These are phyloP conservation scores for Abrus precatorius DNA, from an alignment of 306 rosid species.

Conservation along the genomic window DNA sequence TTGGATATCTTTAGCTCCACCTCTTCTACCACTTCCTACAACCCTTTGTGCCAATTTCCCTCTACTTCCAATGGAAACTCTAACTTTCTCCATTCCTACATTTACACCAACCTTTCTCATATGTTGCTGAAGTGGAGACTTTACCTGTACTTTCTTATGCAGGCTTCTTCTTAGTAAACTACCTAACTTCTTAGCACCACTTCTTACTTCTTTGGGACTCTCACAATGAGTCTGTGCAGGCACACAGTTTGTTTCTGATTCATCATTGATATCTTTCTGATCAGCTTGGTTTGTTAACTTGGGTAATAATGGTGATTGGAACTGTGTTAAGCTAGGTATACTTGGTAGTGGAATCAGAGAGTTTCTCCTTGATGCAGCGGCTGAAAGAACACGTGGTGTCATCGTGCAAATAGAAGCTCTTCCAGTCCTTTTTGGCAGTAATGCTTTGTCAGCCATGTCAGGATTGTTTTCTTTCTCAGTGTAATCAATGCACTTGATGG, in stretches of 20 bases:
- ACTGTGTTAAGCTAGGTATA: conserved; percentile 58
- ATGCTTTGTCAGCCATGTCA: conserved; percentile 60
- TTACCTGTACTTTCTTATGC: conserved; percentile 69
- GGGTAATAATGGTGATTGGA: conserved; percentile 58
- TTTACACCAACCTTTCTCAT: conserved; percentile 81
- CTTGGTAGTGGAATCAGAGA: conserved; percentile 88
- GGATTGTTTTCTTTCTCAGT: conserved; percentile 92
- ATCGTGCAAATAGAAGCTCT: conserved; percentile 80
- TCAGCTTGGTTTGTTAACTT: conserved; percentile 57
- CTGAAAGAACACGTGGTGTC: conserved; percentile 63
- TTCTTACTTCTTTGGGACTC: conserved; percentile 76
- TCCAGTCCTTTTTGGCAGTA: conserved; percentile 73
- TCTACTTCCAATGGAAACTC: conserved; percentile 87
- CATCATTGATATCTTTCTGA: conserved; percentile 63
- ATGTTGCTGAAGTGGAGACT: conserved; percentile 79
- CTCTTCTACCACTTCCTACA: conserved; percentile 65
- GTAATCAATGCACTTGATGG: conserved; percentile 64
- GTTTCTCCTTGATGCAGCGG: conserved; percentile 74
- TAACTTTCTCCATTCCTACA: conserved; percentile 88
- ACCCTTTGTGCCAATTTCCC: conserved; percentile 77
- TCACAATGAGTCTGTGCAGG: conserved; percentile 64
- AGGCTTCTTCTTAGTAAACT: conserved; percentile 77
- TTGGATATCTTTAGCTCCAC: conserved; percentile 67
- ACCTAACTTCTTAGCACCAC: conserved; percentile 72
- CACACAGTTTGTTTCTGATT: conserved; percentile 55